Percentiles rank a stretch among this genome's conserved stretches.
Evolutionary conservation across 2,329 filamentous ascomycete species (phyloP).

Genomic region (Fusarium pseudocircinatum): DNA sequence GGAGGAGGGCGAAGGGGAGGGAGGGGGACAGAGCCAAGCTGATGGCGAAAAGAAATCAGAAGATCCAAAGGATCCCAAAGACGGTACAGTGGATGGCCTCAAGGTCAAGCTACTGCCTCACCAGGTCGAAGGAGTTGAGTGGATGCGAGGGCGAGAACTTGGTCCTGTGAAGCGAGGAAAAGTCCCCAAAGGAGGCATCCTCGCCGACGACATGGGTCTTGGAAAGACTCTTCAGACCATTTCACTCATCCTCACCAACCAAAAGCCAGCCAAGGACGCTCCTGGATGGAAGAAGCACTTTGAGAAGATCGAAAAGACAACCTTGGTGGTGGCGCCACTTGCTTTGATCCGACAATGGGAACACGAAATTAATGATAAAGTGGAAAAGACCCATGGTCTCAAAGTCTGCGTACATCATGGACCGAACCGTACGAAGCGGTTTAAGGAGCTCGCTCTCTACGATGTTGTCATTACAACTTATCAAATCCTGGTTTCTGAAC

Average conservation of each 20-base stretch:
- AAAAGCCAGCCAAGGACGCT: slow-evolving; percentile 68
- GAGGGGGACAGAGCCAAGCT: slow-evolving; percentile 43
- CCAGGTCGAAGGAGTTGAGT: slow-evolving; percentile 91
- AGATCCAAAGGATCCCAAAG: slow-evolving; percentile 50
- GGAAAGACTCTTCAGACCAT: slow-evolving; percentile 97
- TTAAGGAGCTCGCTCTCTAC: slow-evolving; percentile 80
- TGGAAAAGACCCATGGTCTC: slow-evolving; percentile 74
- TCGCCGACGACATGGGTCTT: slow-evolving; percentile 97
- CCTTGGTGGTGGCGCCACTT: slow-evolving; percentile 90
- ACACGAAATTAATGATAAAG: slow-evolving; percentile 85
- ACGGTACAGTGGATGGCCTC: slow-evolving; percentile 76
- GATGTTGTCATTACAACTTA: slow-evolving; percentile 98
- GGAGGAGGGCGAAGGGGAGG: slow-evolving; percentile 71
- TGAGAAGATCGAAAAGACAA: slow-evolving; percentile 76
- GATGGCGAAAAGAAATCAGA: slow-evolving; percentile 36
- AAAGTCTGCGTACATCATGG: slow-evolving; percentile 93
- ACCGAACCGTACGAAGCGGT: slow-evolving; percentile 81
- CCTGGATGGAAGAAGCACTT: slow-evolving; percentile 75
- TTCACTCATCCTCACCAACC: slow-evolving; percentile 85
- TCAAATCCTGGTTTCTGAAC: slow-evolving; percentile 92
- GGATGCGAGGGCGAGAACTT: slow-evolving; percentile 94
- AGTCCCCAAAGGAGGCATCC: slow-evolving; percentile 89
- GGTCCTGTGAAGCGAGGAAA: slow-evolving; percentile 83
- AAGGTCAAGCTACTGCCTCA: slow-evolving; percentile 90
- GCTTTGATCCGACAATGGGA: slow-evolving; percentile 99